Evolutionary conservation across 257 asterid species (phyloP).

Genomic region (Ballota nigra): DNA sequence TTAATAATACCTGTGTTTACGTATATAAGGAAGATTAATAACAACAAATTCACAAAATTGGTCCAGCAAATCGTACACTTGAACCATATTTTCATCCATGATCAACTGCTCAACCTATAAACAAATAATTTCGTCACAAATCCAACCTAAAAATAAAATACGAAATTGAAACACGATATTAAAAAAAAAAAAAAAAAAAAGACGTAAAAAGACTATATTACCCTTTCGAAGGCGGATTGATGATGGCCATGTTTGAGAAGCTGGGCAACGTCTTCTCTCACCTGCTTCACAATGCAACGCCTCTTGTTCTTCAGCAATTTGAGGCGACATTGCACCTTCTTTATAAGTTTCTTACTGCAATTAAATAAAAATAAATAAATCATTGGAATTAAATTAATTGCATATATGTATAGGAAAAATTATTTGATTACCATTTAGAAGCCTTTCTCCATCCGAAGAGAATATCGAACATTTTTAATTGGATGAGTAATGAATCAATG

Average conservation of each 20-base stretch:
- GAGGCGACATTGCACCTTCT: constrained; percentile 60
- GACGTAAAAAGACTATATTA: constrained; percentile 29
- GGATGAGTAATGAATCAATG: not conserved
- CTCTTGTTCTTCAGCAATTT: constrained; percentile 67
- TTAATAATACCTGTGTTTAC: constrained; percentile 61
- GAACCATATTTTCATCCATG: constrained; percentile 49
- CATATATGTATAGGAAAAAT: not conserved
- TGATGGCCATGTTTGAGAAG: constrained; percentile 64
- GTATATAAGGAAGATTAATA: constrained; percentile 54
- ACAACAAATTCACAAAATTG: constrained; percentile 57
- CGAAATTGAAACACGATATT: not conserved
- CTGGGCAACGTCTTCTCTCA: constrained; percentile 53
- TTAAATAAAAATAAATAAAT: not conserved
- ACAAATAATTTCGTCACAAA: not conserved
- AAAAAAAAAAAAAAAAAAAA: too few relatives aligned
- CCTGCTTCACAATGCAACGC: constrained; percentile 50
- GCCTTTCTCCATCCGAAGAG: constrained; percentile 90
- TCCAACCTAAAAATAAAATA: not conserved
- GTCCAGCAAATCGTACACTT: constrained; percentile 60
- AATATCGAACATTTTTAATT: constrained; percentile 41
- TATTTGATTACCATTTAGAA: constrained; percentile 56
- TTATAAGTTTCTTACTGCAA: constrained; percentile 61
- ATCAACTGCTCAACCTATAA: constrained; percentile 70
- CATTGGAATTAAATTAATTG: not conserved
- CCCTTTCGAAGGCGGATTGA: constrained; percentile 57